Conservation (phyloP, 2,329 filamentous ascomycete genomes). For the Pseudogymnoascus sp. region DNA sequence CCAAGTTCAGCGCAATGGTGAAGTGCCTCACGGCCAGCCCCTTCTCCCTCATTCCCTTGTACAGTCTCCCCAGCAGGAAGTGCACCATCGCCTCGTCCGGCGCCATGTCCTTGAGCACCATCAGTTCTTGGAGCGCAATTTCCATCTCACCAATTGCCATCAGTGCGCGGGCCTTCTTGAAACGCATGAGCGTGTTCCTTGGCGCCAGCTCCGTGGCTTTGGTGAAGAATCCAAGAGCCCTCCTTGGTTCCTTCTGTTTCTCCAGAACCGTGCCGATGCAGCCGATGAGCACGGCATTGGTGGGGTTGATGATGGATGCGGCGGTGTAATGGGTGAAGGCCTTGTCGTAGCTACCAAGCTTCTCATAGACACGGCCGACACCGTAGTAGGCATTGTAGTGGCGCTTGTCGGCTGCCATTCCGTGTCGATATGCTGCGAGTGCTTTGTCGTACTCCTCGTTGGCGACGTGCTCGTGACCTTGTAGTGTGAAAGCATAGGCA, state of each 20-base stretch:
- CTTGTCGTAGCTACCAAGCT: constrained; percentile 82
- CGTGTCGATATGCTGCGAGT: constrained; percentile 74
- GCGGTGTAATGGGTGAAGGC: constrained; percentile 87
- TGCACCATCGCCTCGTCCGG: constrained; percentile 95
- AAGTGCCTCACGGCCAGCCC: constrained; percentile 84
- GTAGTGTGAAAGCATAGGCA: constrained; percentile 90
- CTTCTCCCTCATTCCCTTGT: constrained; percentile 63
- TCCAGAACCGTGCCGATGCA: constrained; percentile 87
- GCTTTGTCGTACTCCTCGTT: constrained; percentile 98
- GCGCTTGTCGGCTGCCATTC: constrained; percentile 74
- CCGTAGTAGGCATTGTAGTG: constrained; percentile 99
- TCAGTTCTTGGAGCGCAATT: constrained; percentile 70
- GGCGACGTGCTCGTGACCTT: constrained; percentile 89
- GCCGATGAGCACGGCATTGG: constrained; percentile 84
- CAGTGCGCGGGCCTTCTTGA: constrained; percentile 84
- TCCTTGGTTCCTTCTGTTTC: constrained; percentile 72
- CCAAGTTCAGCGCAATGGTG: constrained; percentile 87
- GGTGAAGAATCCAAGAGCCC: constrained; percentile 72
- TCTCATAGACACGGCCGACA: constrained; percentile 73
- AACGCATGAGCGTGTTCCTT: constrained; percentile 71
- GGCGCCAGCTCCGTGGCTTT: constrained; percentile 78
- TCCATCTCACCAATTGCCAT: constrained; percentile 65
- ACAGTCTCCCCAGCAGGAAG: constrained; percentile 81
- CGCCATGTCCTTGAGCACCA: constrained; percentile 81
- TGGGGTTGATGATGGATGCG: constrained; percentile 83